Conservation (phyloP, 2,329 filamentous ascomycete genomes). For the Diaporthe citri region DNA sequence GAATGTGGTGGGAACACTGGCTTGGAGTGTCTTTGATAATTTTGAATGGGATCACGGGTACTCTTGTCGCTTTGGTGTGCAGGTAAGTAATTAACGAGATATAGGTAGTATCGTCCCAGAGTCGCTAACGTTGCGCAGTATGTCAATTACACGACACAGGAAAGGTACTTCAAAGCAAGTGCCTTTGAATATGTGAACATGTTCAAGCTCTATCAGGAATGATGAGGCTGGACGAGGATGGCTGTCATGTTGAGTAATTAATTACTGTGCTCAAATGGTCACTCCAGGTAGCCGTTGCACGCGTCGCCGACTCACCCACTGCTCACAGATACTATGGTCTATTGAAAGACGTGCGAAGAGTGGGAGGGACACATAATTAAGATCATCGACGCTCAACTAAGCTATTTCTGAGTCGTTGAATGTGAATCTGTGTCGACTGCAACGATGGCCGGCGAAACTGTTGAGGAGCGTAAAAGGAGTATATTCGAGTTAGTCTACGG, state of each 20-base stretch:
- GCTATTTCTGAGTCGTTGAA: too few species aligned
- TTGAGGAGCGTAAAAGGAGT: too few species aligned
- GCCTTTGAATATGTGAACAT: conserved; percentile 21
- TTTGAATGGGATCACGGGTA: conserved; percentile 27
- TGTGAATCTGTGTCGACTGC: too few species aligned
- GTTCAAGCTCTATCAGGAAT: conserved; percentile 13
- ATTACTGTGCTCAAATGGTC: not conserved
- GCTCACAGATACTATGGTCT: not conserved
- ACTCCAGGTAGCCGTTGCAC: not conserved
- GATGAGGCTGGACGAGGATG: not conserved
- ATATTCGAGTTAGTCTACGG: too few species aligned
- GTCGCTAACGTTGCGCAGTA: not conserved
- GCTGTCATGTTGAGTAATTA: not conserved
- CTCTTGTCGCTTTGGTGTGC: conserved; percentile 24
- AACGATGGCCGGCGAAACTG: too few species aligned
- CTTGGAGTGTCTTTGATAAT: conserved; percentile 23
- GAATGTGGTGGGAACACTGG: conserved; percentile 17
- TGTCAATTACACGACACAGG: conserved; percentile 26
- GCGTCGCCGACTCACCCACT: too few species aligned
- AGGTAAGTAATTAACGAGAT: not conserved
- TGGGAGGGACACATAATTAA: not conserved
- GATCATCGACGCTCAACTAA: too few species aligned
- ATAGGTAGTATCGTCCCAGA: fast-evolving
- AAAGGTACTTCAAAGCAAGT: conserved; percentile 32
- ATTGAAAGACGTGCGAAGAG: not conserved